Base-by-base conservation (phyloP, 495 filamentous ascomycete species). In the Elaphomyces granulatus region DNA sequence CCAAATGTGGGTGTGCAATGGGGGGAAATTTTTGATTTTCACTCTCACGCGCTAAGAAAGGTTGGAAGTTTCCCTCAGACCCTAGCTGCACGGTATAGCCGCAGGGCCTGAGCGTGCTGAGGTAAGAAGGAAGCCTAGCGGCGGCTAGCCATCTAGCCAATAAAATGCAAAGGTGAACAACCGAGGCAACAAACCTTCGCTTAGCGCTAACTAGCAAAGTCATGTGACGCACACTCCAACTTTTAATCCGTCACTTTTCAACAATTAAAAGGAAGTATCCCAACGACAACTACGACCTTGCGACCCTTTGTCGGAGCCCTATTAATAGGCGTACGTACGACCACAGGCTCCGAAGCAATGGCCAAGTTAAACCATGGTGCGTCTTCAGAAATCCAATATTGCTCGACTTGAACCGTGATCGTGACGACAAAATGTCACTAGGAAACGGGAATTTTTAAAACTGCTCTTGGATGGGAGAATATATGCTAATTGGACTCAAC, bases 351-450 rank as follows among this genome's bases (percentile, higher is more conserved):
- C 47, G 54, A 45, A 47, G 59, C 60, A 49, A 63, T 63, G 59
- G 45, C 59, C 55, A 54, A 60, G 48, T 49, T 42, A 47, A 61
- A 59, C 54, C 52, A 61, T 37, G 54, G 60, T 63, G 51, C 46
- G 60, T 61, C 39, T 41, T 41, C 14, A 34, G 16, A 41, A 43
- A 38, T 37, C 19, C 20, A 36, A 3, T 31, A 39, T 15, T 37
- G 12, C 38, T 20, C 28, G 15, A 17, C n/a, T 20, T 12, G 3
- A 37, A 17, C 7, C 20, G 35, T 37, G 7, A 3, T 20, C 18
- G 10, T n/a, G 36, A 12, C 15, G 9, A 37, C 70, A 88, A 87
- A 68, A 82, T 87, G 66, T 72, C 88, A 50, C 71, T 83, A 49
- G 83, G 86, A 58, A 85, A 88, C 67, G 10, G 16, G 0, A 26